A percentile compares a stretch with the other conserved stretches of the same genome.
Conservation (phyloP, 1,284 basidiomycete species). For the Sphaerobolus stellatus region DNA sequence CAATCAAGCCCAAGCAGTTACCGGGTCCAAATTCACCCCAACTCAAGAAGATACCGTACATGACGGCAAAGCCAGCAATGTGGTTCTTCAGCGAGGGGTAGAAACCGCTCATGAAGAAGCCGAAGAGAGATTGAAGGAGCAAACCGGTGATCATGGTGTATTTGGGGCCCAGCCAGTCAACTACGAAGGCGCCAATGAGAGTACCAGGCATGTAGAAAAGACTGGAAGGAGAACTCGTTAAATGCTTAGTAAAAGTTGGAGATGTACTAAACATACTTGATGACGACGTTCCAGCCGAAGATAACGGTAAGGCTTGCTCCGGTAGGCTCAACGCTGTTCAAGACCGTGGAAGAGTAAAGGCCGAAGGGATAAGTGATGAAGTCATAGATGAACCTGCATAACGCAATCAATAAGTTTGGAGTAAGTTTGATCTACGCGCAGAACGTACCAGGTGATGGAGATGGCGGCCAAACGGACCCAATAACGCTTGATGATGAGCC, state of each 20-base stretch:
- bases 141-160: conserved; percentile 77
- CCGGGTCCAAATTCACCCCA: conserved; percentile 83
- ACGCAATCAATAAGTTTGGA: conserved; percentile 16
- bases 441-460: conserved; percentile 63
- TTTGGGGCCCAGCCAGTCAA: conserved; percentile 75
- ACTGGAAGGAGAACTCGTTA: conserved; percentile 38
- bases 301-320: conserved; percentile 46
- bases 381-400: conserved; percentile 76
- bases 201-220: conserved; percentile 80
- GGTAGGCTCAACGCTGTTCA: conserved; percentile 37
- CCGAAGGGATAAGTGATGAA: conserved; percentile 77
- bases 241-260: not conserved
- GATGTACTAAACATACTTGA: conserved; percentile 51
- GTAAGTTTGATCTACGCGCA: not conserved
- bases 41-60: conserved; percentile 89
- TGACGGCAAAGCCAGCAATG: conserved; percentile 71
- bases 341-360: conserved; percentile 80
- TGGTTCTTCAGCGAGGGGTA: conserved; percentile 57
- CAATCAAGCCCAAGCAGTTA: conserved; percentile 78
- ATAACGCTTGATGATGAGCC: conserved; percentile 78
- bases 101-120: conserved; percentile 83
- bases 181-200: conserved; percentile 72
- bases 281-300: conserved; percentile 76
- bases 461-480: conserved; percentile 69
- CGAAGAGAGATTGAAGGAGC: conserved; percentile 65